These are phyloP conservation scores for Fusarium sp. DNA, from an alignment of 2,329 filamentous ascomycete species.

Conservation along the genomic window DNA sequence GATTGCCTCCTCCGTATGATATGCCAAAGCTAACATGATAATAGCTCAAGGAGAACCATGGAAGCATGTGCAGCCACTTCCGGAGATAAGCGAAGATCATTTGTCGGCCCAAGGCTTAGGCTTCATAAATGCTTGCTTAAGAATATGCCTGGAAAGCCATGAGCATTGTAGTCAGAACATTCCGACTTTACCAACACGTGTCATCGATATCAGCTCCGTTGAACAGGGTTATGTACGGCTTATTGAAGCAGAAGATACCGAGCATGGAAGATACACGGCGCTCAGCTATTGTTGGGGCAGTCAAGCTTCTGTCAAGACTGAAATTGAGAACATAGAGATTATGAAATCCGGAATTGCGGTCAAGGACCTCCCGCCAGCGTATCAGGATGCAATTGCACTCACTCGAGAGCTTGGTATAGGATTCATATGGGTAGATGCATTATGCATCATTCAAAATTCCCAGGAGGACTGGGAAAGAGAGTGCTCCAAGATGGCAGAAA, in stretches of 20 bases:
- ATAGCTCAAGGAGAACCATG: slow-evolving; percentile 12
- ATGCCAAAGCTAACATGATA: not conserved
- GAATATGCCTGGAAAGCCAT: slow-evolving; percentile 18
- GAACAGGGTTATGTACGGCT: slow-evolving; percentile 2
- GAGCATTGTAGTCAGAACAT: slow-evolving; percentile 8
- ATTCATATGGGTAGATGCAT: slow-evolving; percentile 40
- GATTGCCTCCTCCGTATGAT: rapidly evolving
- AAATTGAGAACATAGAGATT: not conserved
- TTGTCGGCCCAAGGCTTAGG: slow-evolving; percentile 19
- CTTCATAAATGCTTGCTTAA: slow-evolving; percentile 27
- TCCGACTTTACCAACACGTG: slow-evolving; percentile 16
- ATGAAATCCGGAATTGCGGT: slow-evolving; percentile 24
- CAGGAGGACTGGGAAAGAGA: slow-evolving; percentile 38
- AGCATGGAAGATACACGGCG: slow-evolving; percentile 22
- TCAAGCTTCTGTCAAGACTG: slow-evolving; percentile 10
- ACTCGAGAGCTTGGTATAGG: slow-evolving; percentile 15
- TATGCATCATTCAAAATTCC: slow-evolving; percentile 40
- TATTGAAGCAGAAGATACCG: not conserved
- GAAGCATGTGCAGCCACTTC: slow-evolving; percentile 24
- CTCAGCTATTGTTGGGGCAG: slow-evolving; percentile 43
- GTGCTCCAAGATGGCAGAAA: slow-evolving; percentile 31
- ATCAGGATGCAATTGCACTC: slow-evolving; percentile 18
- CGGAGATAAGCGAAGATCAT: slow-evolving; percentile 32
- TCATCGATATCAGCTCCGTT: slow-evolving; percentile 26
- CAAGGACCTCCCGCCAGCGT: slow-evolving; percentile 23